These are phyloP conservation scores for Heterobasidion annosum DNA, from an alignment of 1,284 basidiomycete genomes.

Conservation along the genomic window DNA sequence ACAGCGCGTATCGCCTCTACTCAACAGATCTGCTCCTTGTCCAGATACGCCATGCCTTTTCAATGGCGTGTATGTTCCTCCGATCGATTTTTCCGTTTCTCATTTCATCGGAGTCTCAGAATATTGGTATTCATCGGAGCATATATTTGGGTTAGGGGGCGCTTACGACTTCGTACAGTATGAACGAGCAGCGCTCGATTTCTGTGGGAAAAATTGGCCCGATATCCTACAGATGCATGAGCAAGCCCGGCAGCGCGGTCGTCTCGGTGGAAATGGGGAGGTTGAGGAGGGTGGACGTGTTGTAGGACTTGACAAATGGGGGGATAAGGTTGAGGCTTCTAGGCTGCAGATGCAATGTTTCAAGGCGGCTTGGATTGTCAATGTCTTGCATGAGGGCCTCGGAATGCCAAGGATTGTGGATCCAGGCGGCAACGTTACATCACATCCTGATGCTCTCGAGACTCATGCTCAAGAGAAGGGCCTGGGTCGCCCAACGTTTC, in stretches of 20 bases:
- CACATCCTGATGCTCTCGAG: constrained; percentile 57
- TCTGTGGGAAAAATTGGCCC: constrained; percentile 78
- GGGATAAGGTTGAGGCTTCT: constrained; percentile 67
- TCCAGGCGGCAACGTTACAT: constrained; percentile 62
- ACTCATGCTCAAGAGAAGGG: constrained; percentile 76
- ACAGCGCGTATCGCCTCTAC: constrained; percentile 61
- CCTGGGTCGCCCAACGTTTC: constrained; percentile 73
- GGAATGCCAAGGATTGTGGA: constrained; percentile 91
- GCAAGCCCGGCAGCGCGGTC: constrained; percentile 33
- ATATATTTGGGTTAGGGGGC: constrained; percentile 91
- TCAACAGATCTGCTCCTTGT: constrained; percentile 85
- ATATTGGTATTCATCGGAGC: constrained; percentile 99
- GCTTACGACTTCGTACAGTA: constrained; percentile 95
- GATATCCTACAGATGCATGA: constrained; percentile 69
- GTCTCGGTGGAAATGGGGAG: constrained; percentile 48
- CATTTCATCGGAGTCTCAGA: constrained; percentile 97
- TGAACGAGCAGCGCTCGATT: constrained; percentile 84
- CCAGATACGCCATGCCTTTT: constrained; percentile 87
- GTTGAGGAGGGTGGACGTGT: constrained; percentile 48
- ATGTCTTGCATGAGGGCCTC: constrained; percentile 94
- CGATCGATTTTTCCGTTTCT: constrained; percentile 84
- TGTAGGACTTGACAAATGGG: constrained; percentile 61
- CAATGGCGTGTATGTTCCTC: constrained; percentile 91
- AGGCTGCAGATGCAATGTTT: constrained; percentile 97
- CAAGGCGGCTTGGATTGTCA: constrained; percentile 98